These are phyloP conservation scores for Marsdenia floribunda DNA, from an alignment of 257 asterid genomes.

Conservation along the genomic window DNA sequence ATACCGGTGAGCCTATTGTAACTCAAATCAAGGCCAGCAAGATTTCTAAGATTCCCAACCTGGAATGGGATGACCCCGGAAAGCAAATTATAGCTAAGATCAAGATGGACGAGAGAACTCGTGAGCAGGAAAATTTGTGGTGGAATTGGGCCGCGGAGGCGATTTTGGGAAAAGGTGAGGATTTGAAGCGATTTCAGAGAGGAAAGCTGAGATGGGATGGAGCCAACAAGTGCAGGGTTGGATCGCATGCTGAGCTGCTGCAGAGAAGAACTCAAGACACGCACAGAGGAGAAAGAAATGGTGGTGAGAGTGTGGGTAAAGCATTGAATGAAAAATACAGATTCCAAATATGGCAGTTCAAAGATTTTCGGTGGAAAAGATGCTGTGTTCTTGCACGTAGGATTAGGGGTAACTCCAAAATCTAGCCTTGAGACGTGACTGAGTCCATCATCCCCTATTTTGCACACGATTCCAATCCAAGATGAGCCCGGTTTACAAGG, in stretches of 20 bases:
- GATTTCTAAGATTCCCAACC: constrained; percentile 42
- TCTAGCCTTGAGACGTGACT: constrained; percentile 67
- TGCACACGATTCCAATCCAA: constrained; percentile 79
- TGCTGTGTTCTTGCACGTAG: constrained; percentile 63
- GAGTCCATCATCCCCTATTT: constrained; percentile 23
- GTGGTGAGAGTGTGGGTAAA: constrained; percentile 41
- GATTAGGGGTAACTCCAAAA: constrained; percentile 68
- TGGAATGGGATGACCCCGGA: constrained; percentile 42
- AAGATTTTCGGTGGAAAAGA: constrained; percentile 66
- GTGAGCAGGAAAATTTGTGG: constrained; percentile 31
- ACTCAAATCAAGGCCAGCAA: constrained; percentile 71
- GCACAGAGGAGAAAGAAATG: constrained; percentile 27
- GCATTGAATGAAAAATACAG: constrained; percentile 67
- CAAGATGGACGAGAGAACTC: constrained; percentile 59
- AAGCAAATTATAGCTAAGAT: constrained; percentile 69
- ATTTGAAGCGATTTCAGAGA: constrained; percentile 59
- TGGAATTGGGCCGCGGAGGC: constrained; percentile 50
- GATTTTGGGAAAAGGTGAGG: constrained; percentile 75
- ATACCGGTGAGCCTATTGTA: constrained; percentile 45
- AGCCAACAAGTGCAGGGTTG: constrained; percentile 56
- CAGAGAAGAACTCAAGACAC: constrained; percentile 30
- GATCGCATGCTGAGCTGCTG: constrained; percentile 68
- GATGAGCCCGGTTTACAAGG: constrained; percentile 66
- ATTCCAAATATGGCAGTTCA: constrained; percentile 56
- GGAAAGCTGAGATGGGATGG: constrained; percentile 62